Percentiles rank a stretch among this genome's conserved stretches.
phyloP scores from a whole-genome alignment of 179 eudicot genomes.

The Silene vulgaris region DNA sequence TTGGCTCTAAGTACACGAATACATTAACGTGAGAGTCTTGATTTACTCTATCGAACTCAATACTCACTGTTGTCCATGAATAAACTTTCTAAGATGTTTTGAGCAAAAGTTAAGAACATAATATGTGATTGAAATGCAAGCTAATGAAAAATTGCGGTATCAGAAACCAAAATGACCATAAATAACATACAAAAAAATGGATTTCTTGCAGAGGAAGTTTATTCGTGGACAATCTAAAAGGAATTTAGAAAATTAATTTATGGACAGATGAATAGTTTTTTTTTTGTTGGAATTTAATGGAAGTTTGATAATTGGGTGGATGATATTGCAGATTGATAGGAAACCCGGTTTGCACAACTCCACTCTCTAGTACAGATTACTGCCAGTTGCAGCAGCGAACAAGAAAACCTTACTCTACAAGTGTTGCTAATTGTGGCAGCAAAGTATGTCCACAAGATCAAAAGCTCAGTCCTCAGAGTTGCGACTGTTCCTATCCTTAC shows the following conservation, averaged over 20 bases:
- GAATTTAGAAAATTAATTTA: neutral
- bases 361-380: constrained; percentile 39
- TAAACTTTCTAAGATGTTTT: neutral
- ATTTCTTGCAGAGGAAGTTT: no score
- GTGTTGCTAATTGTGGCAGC: constrained; percentile 55
- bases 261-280: neutral
- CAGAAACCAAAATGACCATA: no score
- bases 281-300: neutral
- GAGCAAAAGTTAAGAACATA: neutral
- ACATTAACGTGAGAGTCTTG: constrained; percentile 57
- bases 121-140: neutral
- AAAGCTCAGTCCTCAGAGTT: constrained; percentile 75
- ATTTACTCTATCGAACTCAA: neutral
- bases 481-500: constrained; percentile 76
- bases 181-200: no score
- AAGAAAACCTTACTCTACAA: constrained; percentile 63
- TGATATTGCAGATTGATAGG: constrained; percentile 54
- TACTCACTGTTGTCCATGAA: neutral
- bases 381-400: constrained; percentile 52
- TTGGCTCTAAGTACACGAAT: constrained; percentile 50
- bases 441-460: constrained; percentile 51
- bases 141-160: no score
- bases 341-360: constrained; percentile 62
- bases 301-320: neutral
- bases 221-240: neutral